Evolutionary conservation across 495 filamentous ascomycete species (phyloP).

Genomic region (Penicillium lagena): DNA sequence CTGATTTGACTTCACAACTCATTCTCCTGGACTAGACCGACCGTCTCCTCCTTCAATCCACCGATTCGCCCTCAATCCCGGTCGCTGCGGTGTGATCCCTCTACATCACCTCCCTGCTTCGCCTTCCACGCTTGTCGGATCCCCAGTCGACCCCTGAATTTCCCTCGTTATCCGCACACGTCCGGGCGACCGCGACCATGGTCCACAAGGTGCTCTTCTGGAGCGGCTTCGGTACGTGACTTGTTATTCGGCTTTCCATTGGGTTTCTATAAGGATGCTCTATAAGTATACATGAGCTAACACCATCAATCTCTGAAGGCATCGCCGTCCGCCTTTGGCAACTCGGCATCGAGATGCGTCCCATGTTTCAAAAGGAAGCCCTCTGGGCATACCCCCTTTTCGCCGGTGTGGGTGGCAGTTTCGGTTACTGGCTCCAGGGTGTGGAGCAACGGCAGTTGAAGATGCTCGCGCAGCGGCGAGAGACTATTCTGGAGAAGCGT

Average conservation of each 20-base stretch:
- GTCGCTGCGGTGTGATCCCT: conserved; percentile 10
- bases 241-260: not conserved
- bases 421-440: conserved; percentile 92
- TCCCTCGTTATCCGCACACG: conserved; percentile 8
- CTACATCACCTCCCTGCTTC: conserved; percentile 3
- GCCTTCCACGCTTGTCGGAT: conserved; percentile 2
- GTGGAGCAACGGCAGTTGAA: conserved; percentile 73
- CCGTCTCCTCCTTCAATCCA: conserved; percentile 5
- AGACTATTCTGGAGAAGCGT: conserved; percentile 80
- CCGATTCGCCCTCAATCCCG: conserved; percentile 13
- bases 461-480: conserved; percentile 68
- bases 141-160: conserved; percentile 3
- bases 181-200: conserved; percentile 26
- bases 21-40: conserved; percentile 19
- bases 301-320: conserved; percentile 44
- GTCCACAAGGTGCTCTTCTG: conserved; percentile 90
- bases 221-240: conserved; percentile 83
- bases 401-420: conserved; percentile 73
- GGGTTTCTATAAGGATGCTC: not conserved
- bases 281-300: not conserved
- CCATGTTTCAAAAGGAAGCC: conserved; percentile 69
- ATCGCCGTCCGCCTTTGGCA: conserved; percentile 88
- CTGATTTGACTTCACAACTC: conserved; percentile 37
- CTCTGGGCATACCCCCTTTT: conserved; percentile 93
- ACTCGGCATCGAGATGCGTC: conserved; percentile 97